Base-by-base conservation (phyloP, 2,329 filamentous ascomycete species). In the Lasiodiplodia sp. region DNA sequence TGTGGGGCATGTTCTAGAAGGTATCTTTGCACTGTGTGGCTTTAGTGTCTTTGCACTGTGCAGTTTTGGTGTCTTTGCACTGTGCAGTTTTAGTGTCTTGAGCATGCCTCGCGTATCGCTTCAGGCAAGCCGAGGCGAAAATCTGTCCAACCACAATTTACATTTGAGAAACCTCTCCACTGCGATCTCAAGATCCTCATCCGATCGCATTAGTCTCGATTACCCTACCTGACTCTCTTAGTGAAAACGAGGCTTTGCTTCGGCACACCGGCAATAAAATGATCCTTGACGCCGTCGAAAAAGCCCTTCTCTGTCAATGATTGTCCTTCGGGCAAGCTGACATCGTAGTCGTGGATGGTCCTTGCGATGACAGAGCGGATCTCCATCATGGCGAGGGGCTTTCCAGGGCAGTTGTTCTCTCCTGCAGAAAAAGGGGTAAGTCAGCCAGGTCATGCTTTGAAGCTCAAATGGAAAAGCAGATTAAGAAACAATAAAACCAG, bases 221-320 rank as follows among this genome's bases (percentile, higher is more conserved):
- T 2, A 4, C 12, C 38, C 34, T 55, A 55, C 16, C 18, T 34
- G 14, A 56, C 28, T 25, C 14, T 47, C 57, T 23, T n/a, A 2
- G 38, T 65, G 18, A 55, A 52, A 23, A 55, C 34, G 21, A 66
- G 10, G 12, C n/a, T 55, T 23, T 66, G 63, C 18, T 31, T 66
- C 21, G 63, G 49, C 21, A 66, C 21, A 1, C 72, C 73, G 25
- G 75, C 71, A n/a, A 72, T 73, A 23, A 75, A 73, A 44, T 75
- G 73, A 34, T 76, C 73, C 66, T 67, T 73, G 8, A 77, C 67
- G 0, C 69, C 67, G 1, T 69, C 68, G 68, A 72, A 75, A 63
- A 75, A 76, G 14, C 63, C 58, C 12, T 72, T 60, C 16, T 44
- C 66, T 16, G 64, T 69, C 12, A 74, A 72, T 7, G 60, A 72